Percentiles rank a stretch among this genome's conserved stretches.
Evolutionary conservation across 345 rosid species (phyloP).

Genomic region (Carallia pectinifolia): DNA sequence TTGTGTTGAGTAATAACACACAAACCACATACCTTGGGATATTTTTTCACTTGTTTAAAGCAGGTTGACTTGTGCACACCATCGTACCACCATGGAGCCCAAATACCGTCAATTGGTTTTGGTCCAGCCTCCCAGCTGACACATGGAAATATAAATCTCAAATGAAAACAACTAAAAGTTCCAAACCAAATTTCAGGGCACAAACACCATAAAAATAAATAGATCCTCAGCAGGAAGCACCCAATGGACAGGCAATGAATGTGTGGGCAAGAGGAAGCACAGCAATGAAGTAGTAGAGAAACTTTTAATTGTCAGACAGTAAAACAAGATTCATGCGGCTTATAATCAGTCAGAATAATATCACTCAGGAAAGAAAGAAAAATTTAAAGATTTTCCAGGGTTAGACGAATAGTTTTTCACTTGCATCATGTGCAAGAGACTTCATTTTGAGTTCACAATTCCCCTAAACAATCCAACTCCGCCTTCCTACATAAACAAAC

Average conservation of each 20-base stretch:
- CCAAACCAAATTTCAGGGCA: too few species aligned
- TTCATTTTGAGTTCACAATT: not conserved
- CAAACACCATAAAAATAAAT: not conserved
- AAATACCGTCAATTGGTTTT: conserved; percentile 72
- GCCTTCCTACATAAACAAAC: not conserved
- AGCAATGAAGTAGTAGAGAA: not conserved
- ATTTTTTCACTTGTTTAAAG: conserved; percentile 49
- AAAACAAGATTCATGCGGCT: not conserved
- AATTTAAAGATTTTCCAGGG: not conserved
- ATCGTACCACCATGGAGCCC: conserved; percentile 91
- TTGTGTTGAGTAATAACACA: conserved; percentile 13
- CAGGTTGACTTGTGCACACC: conserved; percentile 60
- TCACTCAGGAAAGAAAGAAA: too few species aligned
- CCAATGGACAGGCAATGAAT: not conserved
- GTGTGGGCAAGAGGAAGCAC: not conserved
- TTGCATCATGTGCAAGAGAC: not conserved
- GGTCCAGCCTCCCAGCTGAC: conserved; percentile 93
- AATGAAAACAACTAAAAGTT: conserved; percentile 1
- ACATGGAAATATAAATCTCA: conserved; percentile 9
- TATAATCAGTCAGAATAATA: not conserved
- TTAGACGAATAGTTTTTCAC: not conserved
- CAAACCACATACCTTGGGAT: conserved; percentile 50
- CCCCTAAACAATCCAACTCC: not conserved
- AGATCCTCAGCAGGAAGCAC: not conserved
- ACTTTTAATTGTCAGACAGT: not conserved